Conservation (phyloP, 1,139 yeast genomes). For the Kodamaea alishanica region DNA sequence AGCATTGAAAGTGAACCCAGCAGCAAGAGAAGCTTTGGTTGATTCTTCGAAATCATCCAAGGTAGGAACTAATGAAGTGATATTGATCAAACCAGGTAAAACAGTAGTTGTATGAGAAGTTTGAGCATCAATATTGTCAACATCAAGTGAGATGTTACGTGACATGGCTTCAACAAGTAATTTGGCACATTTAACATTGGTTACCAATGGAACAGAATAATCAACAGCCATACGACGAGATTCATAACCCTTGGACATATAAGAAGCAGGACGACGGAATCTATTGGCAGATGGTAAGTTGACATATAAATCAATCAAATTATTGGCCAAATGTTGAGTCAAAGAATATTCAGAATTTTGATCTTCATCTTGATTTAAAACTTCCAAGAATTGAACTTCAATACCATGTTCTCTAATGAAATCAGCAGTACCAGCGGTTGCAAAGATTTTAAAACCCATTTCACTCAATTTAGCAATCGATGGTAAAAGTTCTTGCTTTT, state of each 20-base stretch:
- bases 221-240: constrained; percentile 99
- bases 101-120: constrained; percentile 80
- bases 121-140: constrained; percentile 80
- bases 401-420: constrained; percentile 91
- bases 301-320: constrained; percentile 92
- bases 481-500: constrained; percentile 90
- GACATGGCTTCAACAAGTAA: constrained; percentile 90
- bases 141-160: constrained; percentile 64
- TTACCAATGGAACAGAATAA: constrained; percentile 94
- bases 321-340: constrained; percentile 94
- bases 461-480: constrained; percentile 76
- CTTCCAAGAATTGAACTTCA: constrained; percentile 94
- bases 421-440: constrained; percentile 99
- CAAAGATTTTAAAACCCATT: constrained; percentile 86
- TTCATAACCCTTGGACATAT: constrained; percentile 95
- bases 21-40: constrained; percentile 67
- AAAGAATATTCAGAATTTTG: constrained; percentile 93
- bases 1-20: constrained; percentile 88
- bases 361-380: constrained; percentile 66
- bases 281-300: constrained; percentile 95
- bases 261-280: constrained; percentile 97
- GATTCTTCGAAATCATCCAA: constrained; percentile 61
- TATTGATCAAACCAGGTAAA: constrained; percentile 83
- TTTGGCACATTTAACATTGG: constrained; percentile 97
- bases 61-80: constrained; percentile 76